phyloP scores from a whole-genome alignment of 2,329 filamentous ascomycete species.

The Zasmidium citrigriseum region DNA sequence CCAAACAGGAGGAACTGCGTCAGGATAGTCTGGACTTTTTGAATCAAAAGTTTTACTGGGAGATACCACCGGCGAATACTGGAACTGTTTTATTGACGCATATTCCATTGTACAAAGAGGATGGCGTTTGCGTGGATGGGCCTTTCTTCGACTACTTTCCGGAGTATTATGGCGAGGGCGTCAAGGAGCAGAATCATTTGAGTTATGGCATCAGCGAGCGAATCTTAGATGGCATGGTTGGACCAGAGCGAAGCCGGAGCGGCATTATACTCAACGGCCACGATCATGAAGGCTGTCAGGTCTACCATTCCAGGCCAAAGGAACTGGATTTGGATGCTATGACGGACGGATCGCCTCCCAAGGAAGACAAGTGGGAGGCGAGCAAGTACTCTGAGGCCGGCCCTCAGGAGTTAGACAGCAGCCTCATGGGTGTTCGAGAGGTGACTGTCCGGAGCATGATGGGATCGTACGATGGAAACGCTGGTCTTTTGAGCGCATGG shows the following conservation, averaged over 20 bases:
- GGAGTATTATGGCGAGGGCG: slow-evolving; percentile 61
- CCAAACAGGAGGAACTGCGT: slow-evolving; percentile 66
- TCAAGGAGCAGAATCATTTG: slow-evolving; percentile 91
- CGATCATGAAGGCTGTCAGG: slow-evolving; percentile 93
- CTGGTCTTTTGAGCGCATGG: slow-evolving; percentile 85
- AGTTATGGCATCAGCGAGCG: slow-evolving; percentile 66
- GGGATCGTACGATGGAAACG: slow-evolving; percentile 92
- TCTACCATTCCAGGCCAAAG: slow-evolving; percentile 59
- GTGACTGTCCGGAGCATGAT: slow-evolving; percentile 98
- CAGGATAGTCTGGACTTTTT: slow-evolving; percentile 72
- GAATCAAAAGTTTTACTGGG: slow-evolving; percentile 20
- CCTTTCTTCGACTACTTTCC: slow-evolving; percentile 81
- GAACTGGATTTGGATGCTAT: not conserved
- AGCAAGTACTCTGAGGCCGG: slow-evolving; percentile 12
- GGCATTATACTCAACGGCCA: slow-evolving; percentile 90
- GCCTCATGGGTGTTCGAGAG: slow-evolving; percentile 69
- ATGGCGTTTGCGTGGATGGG: slow-evolving; percentile 78
- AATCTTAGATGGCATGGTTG: slow-evolving; percentile 82
- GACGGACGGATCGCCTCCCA: not conserved
- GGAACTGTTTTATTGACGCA: slow-evolving; percentile 89
- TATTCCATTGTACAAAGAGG: slow-evolving; percentile 82
- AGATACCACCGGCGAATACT: slow-evolving; percentile 27
- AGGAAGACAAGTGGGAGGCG: slow-evolving; percentile 25
- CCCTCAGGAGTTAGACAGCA: slow-evolving; percentile 10
- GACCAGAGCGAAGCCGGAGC: slow-evolving; percentile 68